Base-by-base conservation (phyloP, 176 grass and related monocot species). In the Eragrostis curvula region DNA sequence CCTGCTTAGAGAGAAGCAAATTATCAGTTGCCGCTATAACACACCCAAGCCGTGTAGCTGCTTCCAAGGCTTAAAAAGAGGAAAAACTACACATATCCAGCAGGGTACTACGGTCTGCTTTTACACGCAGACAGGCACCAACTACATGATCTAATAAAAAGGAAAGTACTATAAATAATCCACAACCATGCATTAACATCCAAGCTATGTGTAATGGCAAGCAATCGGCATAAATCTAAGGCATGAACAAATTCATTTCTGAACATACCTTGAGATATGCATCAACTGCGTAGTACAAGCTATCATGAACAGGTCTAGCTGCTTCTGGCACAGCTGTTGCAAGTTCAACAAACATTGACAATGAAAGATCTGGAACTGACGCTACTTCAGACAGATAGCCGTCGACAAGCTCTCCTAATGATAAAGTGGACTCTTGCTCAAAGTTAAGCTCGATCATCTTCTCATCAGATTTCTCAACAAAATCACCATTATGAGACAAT, bases 261-360 rank as follows among this genome's bases (percentile, higher is more conserved):
- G 30, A 82, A 67, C 69, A 69, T 92, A 99, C 97, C 97, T 94
- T 99, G 79, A 99, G 83, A 94, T 94, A 99, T 25, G 89, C 87
- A 83, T 99, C 97, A 66, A 99, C 92, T 1, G 97, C 97, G 7
- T 73, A 87, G 77, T 99, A 99, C 58, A 99, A 77, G 17, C 81
- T 76, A 32, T 99, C 97, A 84, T 99, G 93, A 85, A 90, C 58
- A 49, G 89, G 87, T 75, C 93, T 91, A 70, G 85, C 87, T 41
- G 43, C 77, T 71, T 99, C 97, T 74, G 93, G 97, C 73, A 99
- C 70, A 21, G 91, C 65, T 45, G 83, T 90, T 15, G 91, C 84
- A 72, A 99, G 73, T 41, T 94, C 89, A 50, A 99, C 66, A 77
- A 99, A 99, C 42, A 78, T 83, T 69, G 91, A 88, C 80, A 94